phyloP scores from a whole-genome alignment of 371 early-diverging fungal species.

The Chytridium lagenaria region DNA sequence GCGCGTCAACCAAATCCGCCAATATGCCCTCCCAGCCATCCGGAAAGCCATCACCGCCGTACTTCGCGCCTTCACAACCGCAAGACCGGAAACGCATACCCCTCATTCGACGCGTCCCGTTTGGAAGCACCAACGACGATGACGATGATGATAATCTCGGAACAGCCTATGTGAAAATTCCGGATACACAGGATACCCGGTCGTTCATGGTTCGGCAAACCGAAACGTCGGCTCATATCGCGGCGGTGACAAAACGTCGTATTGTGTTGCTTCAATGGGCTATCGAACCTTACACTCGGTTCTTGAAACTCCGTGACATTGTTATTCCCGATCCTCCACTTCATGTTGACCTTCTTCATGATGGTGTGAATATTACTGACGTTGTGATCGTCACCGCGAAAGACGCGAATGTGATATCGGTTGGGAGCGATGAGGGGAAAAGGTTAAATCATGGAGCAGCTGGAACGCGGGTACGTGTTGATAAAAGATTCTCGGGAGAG shows the following conservation, averaged over 20 bases:
- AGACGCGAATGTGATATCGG: not conserved
- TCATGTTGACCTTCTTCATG: constrained; percentile 55
- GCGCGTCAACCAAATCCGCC: constrained; percentile 58
- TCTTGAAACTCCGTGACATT: constrained; percentile 67
- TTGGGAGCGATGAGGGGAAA: not conserved
- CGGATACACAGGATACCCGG: constrained; percentile 55
- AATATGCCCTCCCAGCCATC: constrained; percentile 56
- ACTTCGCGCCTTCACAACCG: too few species aligned
- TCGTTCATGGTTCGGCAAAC: constrained; percentile 56
- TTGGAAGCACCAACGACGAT: constrained; percentile 40
- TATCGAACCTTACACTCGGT: constrained; percentile 61
- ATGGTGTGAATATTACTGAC: constrained; percentile 57
- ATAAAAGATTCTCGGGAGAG: not conserved
- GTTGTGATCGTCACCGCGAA: constrained; percentile 19
- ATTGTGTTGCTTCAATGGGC: constrained; percentile 67
- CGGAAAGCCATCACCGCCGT: constrained; percentile 49
- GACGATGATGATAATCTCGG: constrained; percentile 12
- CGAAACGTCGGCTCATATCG: constrained; percentile 55
- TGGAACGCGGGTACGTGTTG: too few species aligned
- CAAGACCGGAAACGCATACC: too few species aligned
- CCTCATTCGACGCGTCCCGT: constrained; percentile 1
- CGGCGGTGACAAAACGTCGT: constrained; percentile 49
- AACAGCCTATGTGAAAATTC: constrained; percentile 60
- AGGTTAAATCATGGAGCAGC: not conserved
- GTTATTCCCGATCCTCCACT: constrained; percentile 66